Evolutionary conservation across 2,329 filamentous ascomycete genomes (phyloP).

Genomic region (Neoarthrinium moseri): DNA sequence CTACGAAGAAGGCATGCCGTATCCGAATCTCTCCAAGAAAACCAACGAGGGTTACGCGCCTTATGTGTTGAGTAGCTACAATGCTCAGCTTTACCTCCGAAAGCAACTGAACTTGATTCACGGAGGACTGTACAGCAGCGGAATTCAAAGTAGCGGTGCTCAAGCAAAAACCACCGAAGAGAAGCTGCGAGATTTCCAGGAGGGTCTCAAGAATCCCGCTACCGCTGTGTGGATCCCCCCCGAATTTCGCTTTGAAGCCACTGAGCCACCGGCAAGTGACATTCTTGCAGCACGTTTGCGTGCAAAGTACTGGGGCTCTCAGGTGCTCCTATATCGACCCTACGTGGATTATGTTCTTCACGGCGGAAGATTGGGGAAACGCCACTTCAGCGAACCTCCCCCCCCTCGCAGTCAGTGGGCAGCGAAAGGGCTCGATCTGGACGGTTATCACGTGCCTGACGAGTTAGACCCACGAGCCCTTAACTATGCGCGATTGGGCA

Average conservation of each 20-base stretch:
- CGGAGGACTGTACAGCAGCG: slow-evolving; percentile 45
- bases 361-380: slow-evolving; percentile 17
- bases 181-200: slow-evolving; percentile 45
- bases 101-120: slow-evolving; percentile 66
- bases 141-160: slow-evolving; percentile 20
- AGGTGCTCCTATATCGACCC: slow-evolving; percentile 84
- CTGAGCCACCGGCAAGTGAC: slow-evolving; percentile 68
- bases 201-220: slow-evolving; percentile 42
- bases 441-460: slow-evolving; percentile 19
- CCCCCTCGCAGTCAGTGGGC: slow-evolving; percentile 14
- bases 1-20: slow-evolving; percentile 64
- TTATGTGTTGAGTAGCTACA: slow-evolving; percentile 57
- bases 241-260: slow-evolving; percentile 58
- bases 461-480: slow-evolving; percentile 47
- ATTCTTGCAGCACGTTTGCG: slow-evolving; percentile 82
- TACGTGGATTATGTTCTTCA: slow-evolving; percentile 62
- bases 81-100: slow-evolving; percentile 62
- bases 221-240: slow-evolving; percentile 46
- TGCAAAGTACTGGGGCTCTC: slow-evolving; percentile 92
- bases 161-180: slow-evolving; percentile 30
- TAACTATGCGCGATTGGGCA: slow-evolving; percentile 58
- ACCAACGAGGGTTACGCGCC: slow-evolving; percentile 42
- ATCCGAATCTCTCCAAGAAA: slow-evolving; percentile 55
- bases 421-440: slow-evolving; percentile 12
- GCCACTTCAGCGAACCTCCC: slow-evolving; percentile 15